Evolutionary conservation across 208 protist species (phyloP).

Genomic region (Hexamita inflata): DNA sequence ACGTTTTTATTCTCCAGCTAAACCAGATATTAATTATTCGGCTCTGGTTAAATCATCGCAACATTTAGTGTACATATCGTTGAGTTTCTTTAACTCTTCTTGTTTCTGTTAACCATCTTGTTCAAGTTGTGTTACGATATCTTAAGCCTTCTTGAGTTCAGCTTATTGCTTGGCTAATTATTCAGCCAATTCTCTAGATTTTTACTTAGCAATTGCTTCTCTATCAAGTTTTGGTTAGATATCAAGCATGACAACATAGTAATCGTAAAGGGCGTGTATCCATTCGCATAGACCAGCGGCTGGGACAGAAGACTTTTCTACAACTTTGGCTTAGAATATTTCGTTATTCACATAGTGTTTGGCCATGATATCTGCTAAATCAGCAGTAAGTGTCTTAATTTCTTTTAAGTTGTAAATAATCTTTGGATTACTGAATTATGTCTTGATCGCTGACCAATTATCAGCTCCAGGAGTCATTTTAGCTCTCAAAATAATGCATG

Average conservation of each 20-base stretch:
- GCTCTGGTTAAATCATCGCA: constrained; percentile 65
- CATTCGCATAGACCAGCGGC: constrained; percentile 79
- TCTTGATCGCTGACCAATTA: constrained; percentile 75
- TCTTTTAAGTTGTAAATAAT: no score
- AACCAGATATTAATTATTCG: constrained; percentile 76
- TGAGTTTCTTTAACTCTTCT: constrained; percentile 70
- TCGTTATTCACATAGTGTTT: no score
- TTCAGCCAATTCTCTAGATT: constrained; percentile 46
- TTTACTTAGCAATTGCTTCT: constrained; percentile 68
- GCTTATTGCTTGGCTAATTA: constrained; percentile 64
- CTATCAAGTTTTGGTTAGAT: constrained; percentile 74
- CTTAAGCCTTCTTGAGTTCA: constrained; percentile 66
- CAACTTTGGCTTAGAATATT: constrained; percentile 66
- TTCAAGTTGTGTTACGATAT: constrained; percentile 68
- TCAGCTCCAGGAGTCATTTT: constrained; percentile 75
- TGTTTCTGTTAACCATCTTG: constrained; percentile 65
- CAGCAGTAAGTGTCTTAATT: no score
- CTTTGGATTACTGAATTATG: constrained; percentile 52
- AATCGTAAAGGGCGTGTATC: constrained; percentile 84
- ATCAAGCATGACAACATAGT: constrained; percentile 82
- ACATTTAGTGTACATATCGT: constrained; percentile 67
- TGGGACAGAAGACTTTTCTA: constrained; percentile 61
- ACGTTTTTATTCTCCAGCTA: constrained; percentile 78
- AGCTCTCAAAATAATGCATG: constrained; percentile 63
- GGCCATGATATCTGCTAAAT: no score